phyloP scores from a whole-genome alignment of 225 moss, liverwort and hornwort genomes.

The Bryoerythrophyllum caledonicum region DNA sequence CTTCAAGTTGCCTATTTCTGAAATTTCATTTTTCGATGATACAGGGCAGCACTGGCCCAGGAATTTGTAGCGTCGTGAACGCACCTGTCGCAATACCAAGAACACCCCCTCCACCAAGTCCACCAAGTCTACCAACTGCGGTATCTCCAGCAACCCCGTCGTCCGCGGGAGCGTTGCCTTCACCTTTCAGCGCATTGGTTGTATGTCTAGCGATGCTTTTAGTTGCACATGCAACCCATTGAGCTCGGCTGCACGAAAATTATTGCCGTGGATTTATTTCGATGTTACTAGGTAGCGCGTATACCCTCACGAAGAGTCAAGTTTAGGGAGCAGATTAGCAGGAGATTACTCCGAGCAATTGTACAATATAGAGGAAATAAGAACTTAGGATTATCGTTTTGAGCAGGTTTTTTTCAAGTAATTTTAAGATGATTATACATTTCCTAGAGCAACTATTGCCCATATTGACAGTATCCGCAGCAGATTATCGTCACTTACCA shows the following conservation, averaged over 20 bases:
- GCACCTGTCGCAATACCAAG: slow-evolving; percentile 43
- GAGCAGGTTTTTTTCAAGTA: not conserved
- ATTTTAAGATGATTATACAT: not conserved
- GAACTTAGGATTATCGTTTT: slow-evolving; percentile 17
- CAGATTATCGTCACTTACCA: not conserved
- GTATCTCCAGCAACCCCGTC: slow-evolving; percentile 12
- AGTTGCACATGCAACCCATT: slow-evolving; percentile 16
- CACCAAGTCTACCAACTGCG: slow-evolving; percentile 31
- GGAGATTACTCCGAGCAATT: slow-evolving; percentile 22
- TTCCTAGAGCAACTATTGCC: not conserved
- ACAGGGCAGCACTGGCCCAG: slow-evolving; percentile 53
- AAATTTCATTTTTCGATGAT: slow-evolving; percentile 18
- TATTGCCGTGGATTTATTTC: slow-evolving; percentile 12
- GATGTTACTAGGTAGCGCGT: slow-evolving; percentile 14
- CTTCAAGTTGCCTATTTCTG: not conserved
- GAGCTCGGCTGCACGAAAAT: not conserved
- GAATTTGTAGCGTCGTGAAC: slow-evolving; percentile 45
- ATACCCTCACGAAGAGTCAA: slow-evolving; percentile 5
- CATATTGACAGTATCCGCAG: not conserved
- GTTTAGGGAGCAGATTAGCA: slow-evolving; percentile 14
- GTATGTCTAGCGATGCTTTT: slow-evolving; percentile 32
- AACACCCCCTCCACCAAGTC: slow-evolving; percentile 41
- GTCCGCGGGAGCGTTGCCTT: slow-evolving; percentile 25
- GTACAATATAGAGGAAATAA: slow-evolving; percentile 30
- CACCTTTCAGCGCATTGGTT: slow-evolving; percentile 19